These are phyloP conservation scores for Nissolia schottii DNA, from an alignment of 306 rosid species.

Conservation along the genomic window DNA sequence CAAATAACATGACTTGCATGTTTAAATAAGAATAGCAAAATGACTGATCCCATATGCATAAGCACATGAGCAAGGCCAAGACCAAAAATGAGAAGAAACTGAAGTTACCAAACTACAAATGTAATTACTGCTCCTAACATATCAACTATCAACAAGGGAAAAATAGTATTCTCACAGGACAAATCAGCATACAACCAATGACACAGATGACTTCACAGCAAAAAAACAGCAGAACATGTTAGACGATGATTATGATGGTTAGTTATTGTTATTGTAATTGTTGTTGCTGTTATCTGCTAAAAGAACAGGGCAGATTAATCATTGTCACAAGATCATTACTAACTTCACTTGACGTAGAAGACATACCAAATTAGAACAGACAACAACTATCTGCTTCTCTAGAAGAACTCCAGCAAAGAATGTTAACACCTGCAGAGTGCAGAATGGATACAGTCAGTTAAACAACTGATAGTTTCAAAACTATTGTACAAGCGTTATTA, in stretches of 20 bases:
- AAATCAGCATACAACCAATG: neutral
- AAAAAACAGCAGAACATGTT: neutral
- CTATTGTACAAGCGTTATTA: neutral
- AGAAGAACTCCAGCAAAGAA: conserved; percentile 80
- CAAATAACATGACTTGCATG: neutral
- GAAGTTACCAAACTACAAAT: conserved; percentile 16
- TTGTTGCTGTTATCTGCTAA: neutral
- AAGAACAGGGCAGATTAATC: neutral
- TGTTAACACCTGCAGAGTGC: conserved; percentile 59
- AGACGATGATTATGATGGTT: neutral
- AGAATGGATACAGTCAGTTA: conserved; percentile 21
- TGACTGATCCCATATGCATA: neutral
- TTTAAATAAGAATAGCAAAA: conserved; percentile 14
- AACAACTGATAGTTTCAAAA: conserved; percentile 5
- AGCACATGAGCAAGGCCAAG: neutral
- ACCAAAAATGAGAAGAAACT: conserved; percentile 10
- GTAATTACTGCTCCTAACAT: neutral
- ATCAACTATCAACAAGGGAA: conserved; percentile 13
- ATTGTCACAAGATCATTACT: conserved; percentile 1
- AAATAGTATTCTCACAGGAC: neutral
- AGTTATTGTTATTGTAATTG: neutral
- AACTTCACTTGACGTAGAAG: conserved; percentile 6
- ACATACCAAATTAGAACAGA: conserved; percentile 88
- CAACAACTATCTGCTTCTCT: conserved; percentile 84
- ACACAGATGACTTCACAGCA: neutral